Evolutionary conservation across 139 green algal genomes (phyloP).

Genomic region (Chlorella sp.): DNA sequence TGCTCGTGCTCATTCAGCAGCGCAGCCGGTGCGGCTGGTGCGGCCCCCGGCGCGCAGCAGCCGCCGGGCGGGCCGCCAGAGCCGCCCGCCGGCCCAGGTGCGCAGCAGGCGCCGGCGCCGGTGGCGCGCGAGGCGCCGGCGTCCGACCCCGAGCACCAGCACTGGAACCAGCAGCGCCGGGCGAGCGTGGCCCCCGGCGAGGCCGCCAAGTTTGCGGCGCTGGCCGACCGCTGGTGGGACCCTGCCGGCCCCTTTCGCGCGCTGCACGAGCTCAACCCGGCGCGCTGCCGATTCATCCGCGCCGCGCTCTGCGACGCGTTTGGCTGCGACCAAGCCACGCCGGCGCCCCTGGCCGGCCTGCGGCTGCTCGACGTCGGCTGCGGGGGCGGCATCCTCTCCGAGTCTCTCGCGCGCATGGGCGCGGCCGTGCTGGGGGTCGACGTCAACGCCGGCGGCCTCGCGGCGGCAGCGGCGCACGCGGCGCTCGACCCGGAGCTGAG

Average conservation of each 20-base stretch:
- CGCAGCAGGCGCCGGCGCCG: not conserved
- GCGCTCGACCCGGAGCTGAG: slow-evolving; percentile 33
- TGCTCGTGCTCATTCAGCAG: no score
- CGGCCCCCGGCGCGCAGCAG: no score
- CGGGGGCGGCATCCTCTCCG: slow-evolving; percentile 83
- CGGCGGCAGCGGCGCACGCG: slow-evolving; percentile 38
- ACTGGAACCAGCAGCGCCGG: not conserved
- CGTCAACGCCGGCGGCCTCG: slow-evolving; percentile 45
- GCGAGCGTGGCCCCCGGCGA: slow-evolving; percentile 67
- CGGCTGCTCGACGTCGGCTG: slow-evolving; percentile 88
- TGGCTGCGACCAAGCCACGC: slow-evolving; percentile 7
- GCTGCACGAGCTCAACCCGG: slow-evolving; percentile 88
- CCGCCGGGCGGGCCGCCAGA: no score
- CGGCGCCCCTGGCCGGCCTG: slow-evolving; percentile 43
- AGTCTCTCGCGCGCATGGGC: slow-evolving; percentile 81
- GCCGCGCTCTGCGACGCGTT: slow-evolving; percentile 52
- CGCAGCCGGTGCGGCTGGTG: no score
- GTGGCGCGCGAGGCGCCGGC: not conserved
- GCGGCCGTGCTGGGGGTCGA: slow-evolving; percentile 69
- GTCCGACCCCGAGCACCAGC: no score
- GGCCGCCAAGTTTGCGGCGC: slow-evolving; percentile 77
- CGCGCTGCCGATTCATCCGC: slow-evolving; percentile 77
- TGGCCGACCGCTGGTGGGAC: slow-evolving; percentile 85
- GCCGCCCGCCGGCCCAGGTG: not conserved
- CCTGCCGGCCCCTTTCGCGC: slow-evolving; percentile 70